Percentiles rank a stretch among this genome's conserved stretches.
phyloP scores from a whole-genome alignment of 306 rosid species.

The Vachellia collinsii region DNA sequence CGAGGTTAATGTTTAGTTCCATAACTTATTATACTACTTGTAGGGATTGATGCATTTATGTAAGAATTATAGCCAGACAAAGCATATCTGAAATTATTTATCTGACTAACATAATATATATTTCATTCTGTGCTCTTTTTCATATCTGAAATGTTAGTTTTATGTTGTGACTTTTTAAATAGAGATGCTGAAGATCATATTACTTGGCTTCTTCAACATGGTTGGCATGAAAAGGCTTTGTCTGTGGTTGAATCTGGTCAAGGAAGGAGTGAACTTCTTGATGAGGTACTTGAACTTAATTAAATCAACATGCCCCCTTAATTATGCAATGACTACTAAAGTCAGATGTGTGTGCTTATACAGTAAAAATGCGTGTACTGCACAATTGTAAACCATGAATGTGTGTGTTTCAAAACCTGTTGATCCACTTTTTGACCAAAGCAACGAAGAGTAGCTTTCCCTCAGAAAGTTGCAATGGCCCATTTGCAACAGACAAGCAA shows the following conservation, averaged over 20 bases:
- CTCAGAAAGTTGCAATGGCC: background rate
- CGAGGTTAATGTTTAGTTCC: slow-evolving; percentile 57
- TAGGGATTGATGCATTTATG: background rate
- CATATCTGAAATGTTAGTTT: slow-evolving; percentile 12
- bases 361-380: background rate
- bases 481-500: background rate
- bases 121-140: background rate
- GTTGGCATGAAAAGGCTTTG: slow-evolving; percentile 75
- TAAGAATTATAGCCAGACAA: background rate
- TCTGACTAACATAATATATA: background rate
- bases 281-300: slow-evolving; percentile 55
- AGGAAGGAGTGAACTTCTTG: slow-evolving; percentile 79
- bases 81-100: background rate
- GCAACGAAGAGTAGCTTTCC: background rate
- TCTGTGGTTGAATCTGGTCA: slow-evolving; percentile 42
- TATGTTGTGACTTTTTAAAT: slow-evolving; percentile 11
- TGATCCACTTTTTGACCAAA: background rate
- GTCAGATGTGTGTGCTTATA: background rate
- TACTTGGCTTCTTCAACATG: slow-evolving; percentile 79
- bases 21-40: slow-evolving; percentile 21
- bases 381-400: slow-evolving; percentile 7
- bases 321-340: background rate
- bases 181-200: slow-evolving; percentile 83
- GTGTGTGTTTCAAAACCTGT: background rate
- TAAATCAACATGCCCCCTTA: background rate